phyloP scores from a whole-genome alignment of 768 basidiomycete species.

The Tylopilus sp. region DNA sequence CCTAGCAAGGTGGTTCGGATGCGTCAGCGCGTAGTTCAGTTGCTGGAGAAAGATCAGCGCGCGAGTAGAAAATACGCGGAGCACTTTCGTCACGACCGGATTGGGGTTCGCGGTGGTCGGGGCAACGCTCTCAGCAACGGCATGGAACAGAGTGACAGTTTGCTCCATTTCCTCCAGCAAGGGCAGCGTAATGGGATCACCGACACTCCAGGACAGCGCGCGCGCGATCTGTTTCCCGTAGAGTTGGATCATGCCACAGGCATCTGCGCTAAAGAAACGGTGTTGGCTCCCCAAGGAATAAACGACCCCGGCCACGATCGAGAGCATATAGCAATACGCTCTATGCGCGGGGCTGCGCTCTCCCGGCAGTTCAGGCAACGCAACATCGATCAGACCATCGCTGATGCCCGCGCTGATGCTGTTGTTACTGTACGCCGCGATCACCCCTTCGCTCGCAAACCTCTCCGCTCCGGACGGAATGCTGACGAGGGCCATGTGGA shows the following conservation, averaged over 20 bases:
- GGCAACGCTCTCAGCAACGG: conserved; percentile 53
- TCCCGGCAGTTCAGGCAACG: conserved; percentile 64
- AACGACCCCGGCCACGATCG: conserved; percentile 72
- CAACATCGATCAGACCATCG: conserved; percentile 65
- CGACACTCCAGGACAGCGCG: conserved; percentile 79
- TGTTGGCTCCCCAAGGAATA: conserved; percentile 58
- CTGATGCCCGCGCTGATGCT: conserved; percentile 74
- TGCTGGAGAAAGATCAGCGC: conserved; percentile 79
- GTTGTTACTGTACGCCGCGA: conserved; percentile 82
- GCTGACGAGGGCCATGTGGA: conserved; percentile 82
- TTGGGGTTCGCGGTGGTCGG: conserved; percentile 17
- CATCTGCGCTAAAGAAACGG: conserved; percentile 81
- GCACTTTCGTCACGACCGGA: conserved; percentile 57
- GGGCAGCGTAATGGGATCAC: conserved; percentile 71
- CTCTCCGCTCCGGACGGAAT: conserved; percentile 77
- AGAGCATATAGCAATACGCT: conserved; percentile 81
- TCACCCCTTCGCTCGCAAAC: conserved; percentile 77
- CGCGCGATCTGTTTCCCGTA: conserved; percentile 78
- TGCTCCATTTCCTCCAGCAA: conserved; percentile 82
- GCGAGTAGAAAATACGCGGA: conserved; percentile 64
- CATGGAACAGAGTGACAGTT: conserved; percentile 72
- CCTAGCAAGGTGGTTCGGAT: conserved; percentile 84
- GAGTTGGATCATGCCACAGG: conserved; percentile 80
- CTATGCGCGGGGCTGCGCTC: conserved; percentile 78
- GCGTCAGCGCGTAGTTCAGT: conserved; percentile 85